Evolutionary conservation across 495 filamentous ascomycete species (phyloP).

Genomic region (Daldinia vernicosa): DNA sequence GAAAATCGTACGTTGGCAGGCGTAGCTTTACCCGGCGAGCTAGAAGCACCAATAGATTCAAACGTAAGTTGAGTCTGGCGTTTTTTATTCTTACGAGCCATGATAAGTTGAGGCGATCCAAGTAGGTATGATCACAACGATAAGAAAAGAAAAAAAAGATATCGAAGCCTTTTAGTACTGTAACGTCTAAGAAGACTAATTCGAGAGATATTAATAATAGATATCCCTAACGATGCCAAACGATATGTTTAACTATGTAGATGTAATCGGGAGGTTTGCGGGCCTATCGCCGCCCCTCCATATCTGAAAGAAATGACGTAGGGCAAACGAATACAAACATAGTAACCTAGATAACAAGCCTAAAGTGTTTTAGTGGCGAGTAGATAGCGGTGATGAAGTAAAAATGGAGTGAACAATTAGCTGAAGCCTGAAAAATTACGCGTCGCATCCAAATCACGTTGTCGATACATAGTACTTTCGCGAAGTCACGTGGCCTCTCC

Average conservation of each 20-base stretch:
- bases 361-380: neutral
- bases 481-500: slow-evolving; percentile 39
- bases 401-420: neutral
- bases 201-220: neutral
- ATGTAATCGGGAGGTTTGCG: neutral
- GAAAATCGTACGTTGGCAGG: slow-evolving; percentile 36
- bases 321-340: neutral
- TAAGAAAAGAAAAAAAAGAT: neutral
- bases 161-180: neutral
- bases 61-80: slow-evolving; percentile 42
- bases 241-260: neutral
- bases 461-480: slow-evolving; percentile 27
- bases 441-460: neutral
- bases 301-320: neutral
- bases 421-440: slow-evolving; percentile 1
- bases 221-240: neutral
- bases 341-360: no score
- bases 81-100: slow-evolving; percentile 44
- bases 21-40: slow-evolving; percentile 10
- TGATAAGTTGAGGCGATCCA: slow-evolving; percentile 7
- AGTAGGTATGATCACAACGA: neutral
- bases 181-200: neutral
- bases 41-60: slow-evolving; percentile 27
- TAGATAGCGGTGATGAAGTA: neutral
- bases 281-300: neutral